Evolutionary conservation across 768 basidiomycete genomes (phyloP).

Genomic region (Dentipellis sp.): DNA sequence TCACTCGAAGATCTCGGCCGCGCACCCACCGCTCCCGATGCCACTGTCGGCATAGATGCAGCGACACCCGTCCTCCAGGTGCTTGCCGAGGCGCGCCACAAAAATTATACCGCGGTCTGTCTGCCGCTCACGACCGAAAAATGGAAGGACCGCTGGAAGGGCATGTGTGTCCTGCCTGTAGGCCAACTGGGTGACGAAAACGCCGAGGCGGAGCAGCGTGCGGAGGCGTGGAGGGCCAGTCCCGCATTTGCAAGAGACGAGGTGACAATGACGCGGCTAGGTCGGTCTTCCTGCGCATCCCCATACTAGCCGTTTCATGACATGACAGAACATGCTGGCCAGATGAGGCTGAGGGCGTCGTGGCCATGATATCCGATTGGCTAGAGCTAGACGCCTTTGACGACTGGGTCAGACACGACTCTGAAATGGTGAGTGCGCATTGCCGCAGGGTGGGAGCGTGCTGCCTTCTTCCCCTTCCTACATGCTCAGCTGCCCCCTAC

Average conservation of each 20-base stretch:
- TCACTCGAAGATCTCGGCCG: conserved; percentile 7
- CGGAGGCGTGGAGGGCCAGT: conserved; percentile 81
- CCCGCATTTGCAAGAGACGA: conserved; percentile 77
- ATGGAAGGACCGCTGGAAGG: conserved; percentile 84
- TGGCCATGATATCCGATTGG: conserved; percentile 87
- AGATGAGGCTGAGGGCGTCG: conserved; percentile 71
- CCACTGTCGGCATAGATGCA: conserved; percentile 4
- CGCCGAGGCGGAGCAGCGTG: conserved; percentile 43
- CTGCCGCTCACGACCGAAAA: conserved; percentile 82
- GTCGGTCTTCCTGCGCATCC: conserved; percentile 33
- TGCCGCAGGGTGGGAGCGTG: background rate
- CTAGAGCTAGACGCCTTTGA: conserved; percentile 88
- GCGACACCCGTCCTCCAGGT: conserved; percentile 43
- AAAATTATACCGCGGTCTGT: conserved; percentile 69
- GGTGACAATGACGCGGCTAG: conserved; percentile 83
- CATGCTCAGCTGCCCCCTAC: background rate
- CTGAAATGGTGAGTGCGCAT: conserved; percentile 69
- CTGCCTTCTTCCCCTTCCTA: background rate
- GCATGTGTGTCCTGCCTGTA: conserved; percentile 71
- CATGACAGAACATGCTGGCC: background rate
- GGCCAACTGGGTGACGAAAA: conserved; percentile 29
- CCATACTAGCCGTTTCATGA: background rate
- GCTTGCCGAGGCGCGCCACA: conserved; percentile 40
- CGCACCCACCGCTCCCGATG: background rate
- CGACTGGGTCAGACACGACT: conserved; percentile 92